Conservation (phyloP, 108 stramenopile species). For the Cyclotella sp. region DNA sequence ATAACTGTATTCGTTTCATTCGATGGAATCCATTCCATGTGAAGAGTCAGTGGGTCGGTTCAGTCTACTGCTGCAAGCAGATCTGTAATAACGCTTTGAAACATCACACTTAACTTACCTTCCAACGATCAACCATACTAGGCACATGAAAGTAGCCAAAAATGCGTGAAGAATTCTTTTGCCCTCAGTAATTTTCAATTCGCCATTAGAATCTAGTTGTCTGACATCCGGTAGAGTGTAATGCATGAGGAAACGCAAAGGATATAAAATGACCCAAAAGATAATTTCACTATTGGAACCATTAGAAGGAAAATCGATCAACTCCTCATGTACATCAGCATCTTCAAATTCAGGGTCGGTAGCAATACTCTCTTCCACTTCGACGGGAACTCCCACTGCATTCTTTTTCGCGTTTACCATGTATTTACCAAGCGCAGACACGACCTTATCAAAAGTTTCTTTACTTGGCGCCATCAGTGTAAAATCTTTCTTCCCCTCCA, state of each 20-base stretch:
- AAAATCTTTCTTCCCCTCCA: conserved; percentile 33
- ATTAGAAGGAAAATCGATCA: conserved; percentile 59
- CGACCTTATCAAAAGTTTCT: conserved; percentile 49
- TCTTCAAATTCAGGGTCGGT: conserved; percentile 34
- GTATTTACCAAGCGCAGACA: conserved; percentile 42
- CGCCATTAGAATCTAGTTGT: conserved; percentile 52
- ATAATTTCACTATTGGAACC: conserved; percentile 38
- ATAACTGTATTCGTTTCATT: conserved; percentile 16
- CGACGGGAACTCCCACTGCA: not conserved
- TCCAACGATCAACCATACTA: conserved; percentile 66
- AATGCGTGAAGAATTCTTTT: conserved; percentile 35
- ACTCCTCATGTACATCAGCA: conserved; percentile 42
- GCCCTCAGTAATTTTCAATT: conserved; percentile 19
- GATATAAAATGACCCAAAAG: conserved; percentile 56
- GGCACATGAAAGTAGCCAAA: conserved; percentile 50
- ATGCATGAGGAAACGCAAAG: conserved; percentile 61
- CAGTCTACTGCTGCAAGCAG: too few relatives aligned
- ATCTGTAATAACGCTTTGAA: too few relatives aligned
- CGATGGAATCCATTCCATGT: too few relatives aligned
- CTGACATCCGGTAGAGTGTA: conserved; percentile 67
- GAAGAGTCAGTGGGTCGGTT: too few relatives aligned
- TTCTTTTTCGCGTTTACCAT: conserved; percentile 29
- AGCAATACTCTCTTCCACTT: not conserved
- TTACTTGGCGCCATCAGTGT: conserved; percentile 63
- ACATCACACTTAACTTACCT: conserved; percentile 22